Evolutionary conservation across 306 rosid genomes (phyloP).

Genomic region (Benincasa hispida): DNA sequence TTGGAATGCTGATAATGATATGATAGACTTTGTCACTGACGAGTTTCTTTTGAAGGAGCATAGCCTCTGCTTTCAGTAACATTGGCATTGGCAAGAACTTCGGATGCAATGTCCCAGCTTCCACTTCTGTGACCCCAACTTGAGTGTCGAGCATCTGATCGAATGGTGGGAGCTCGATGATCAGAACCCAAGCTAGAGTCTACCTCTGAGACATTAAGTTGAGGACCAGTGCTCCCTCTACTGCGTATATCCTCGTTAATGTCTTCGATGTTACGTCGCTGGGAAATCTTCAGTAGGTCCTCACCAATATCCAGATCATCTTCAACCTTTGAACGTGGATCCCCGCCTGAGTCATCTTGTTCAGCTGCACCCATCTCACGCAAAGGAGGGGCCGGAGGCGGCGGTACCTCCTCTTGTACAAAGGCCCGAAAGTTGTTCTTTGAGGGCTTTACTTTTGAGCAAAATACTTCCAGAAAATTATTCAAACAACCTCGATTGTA

Average conservation of each 20-base stretch:
- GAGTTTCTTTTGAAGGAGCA: conserved; percentile 36
- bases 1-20: background rate
- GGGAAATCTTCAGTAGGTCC: conserved; percentile 83
- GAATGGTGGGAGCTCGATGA: conserved; percentile 69
- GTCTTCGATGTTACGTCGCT: conserved; percentile 71
- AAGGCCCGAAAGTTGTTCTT: conserved; percentile 70
- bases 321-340: conserved; percentile 81
- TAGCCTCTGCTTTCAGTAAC: conserved; percentile 65
- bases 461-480: conserved; percentile 82
- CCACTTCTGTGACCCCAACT: conserved; percentile 78
- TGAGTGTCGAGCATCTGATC: conserved; percentile 52
- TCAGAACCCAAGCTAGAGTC: conserved; percentile 63
- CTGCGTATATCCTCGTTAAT: conserved; percentile 54
- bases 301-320: conserved; percentile 83
- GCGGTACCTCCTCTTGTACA: conserved; percentile 53
- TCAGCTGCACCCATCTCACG: conserved; percentile 27
- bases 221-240: conserved; percentile 60
- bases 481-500: conserved; percentile 58
- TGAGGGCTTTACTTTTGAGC: conserved; percentile 68
- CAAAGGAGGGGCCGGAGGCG: conserved; percentile 21
- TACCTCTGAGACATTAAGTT: conserved; percentile 39
- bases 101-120: conserved; percentile 74
- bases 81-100: conserved; percentile 43
- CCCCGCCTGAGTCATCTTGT: conserved; percentile 39
- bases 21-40: conserved; percentile 22